These are phyloP conservation scores for Serendipita sp. DNA, from an alignment of 1,284 basidiomycete species.

Conservation along the genomic window DNA sequence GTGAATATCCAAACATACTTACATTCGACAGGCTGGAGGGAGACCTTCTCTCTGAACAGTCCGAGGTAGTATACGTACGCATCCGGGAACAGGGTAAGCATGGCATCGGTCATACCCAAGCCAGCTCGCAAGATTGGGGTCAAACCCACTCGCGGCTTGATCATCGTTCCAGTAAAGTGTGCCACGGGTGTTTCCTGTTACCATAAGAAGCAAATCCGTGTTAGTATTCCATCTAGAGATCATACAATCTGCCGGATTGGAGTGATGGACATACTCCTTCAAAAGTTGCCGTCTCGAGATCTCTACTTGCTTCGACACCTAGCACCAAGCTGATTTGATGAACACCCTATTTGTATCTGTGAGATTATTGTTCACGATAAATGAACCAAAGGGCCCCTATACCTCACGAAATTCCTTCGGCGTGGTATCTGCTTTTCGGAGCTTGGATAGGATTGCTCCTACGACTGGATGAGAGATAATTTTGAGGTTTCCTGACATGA, in stretches of 20 bases:
- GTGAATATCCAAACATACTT: constrained; percentile 17
- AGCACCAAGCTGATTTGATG: constrained; percentile 57
- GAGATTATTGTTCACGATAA: constrained; percentile 13
- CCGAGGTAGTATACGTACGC: constrained; percentile 87
- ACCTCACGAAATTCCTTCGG: constrained; percentile 72
- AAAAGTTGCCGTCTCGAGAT: constrained; percentile 45
- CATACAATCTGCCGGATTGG: background rate
- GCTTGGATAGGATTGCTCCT: constrained; percentile 53
- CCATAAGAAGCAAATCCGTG: constrained; percentile 24
- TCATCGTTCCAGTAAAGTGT: constrained; percentile 46
- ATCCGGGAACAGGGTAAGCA: constrained; percentile 69
- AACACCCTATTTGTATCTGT: constrained; percentile 33
- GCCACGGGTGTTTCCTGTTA: constrained; percentile 40
- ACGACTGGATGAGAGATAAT: constrained; percentile 59
- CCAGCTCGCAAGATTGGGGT: constrained; percentile 88
- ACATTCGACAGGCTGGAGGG: constrained; percentile 89
- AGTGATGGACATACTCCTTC: constrained; percentile 33
- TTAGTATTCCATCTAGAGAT: background rate
- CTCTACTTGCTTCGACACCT: constrained; percentile 60
- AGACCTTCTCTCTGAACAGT: constrained; percentile 78
- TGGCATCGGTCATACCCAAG: constrained; percentile 81
- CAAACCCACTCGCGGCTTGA: constrained; percentile 68
- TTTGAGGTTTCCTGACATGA: constrained; percentile 29
- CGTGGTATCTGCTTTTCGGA: constrained; percentile 46
- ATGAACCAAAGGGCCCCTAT: constrained; percentile 14